Percentiles rank a stretch among this genome's conserved stretches.
These are phyloP conservation scores for Xylaria intraflava DNA, from an alignment of 495 filamentous ascomycete genomes.

Conservation along the genomic window DNA sequence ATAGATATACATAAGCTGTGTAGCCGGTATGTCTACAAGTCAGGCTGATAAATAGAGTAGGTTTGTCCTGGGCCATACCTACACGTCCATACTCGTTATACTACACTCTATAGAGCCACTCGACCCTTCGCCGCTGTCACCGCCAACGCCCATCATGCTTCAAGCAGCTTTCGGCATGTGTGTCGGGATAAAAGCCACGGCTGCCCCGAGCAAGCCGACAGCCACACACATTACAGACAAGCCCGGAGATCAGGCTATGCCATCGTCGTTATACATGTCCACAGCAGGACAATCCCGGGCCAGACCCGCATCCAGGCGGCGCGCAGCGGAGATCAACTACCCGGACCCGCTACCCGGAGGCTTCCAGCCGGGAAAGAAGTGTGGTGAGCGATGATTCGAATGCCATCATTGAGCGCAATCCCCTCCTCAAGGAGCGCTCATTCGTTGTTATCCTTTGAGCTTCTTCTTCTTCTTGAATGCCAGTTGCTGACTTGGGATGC, in stretches of 20 bases:
- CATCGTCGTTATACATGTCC: background rate
- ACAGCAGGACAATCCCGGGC: background rate
- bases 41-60: too few relatives aligned
- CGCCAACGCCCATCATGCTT: background rate
- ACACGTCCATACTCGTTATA: too few relatives aligned
- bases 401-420: background rate
- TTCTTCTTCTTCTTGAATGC: background rate
- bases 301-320: constrained; percentile 2
- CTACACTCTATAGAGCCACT: background rate
- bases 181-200: background rate
- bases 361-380: constrained; percentile 26
- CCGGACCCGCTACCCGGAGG: constrained; percentile 21
- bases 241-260: background rate
- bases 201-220: background rate
- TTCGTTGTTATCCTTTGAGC: background rate
- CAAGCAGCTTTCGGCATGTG: background rate
- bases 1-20: background rate
- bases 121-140: background rate
- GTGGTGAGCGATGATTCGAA: constrained; percentile 2
- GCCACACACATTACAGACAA: background rate
- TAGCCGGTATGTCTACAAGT: too few relatives aligned
- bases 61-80: background rate
- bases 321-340: constrained; percentile 16
- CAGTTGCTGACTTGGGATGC: background rate
- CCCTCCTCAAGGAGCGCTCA: background rate